Base-by-base conservation (phyloP, 1,139 yeast species). In the Sugiyamaella sp. region DNA sequence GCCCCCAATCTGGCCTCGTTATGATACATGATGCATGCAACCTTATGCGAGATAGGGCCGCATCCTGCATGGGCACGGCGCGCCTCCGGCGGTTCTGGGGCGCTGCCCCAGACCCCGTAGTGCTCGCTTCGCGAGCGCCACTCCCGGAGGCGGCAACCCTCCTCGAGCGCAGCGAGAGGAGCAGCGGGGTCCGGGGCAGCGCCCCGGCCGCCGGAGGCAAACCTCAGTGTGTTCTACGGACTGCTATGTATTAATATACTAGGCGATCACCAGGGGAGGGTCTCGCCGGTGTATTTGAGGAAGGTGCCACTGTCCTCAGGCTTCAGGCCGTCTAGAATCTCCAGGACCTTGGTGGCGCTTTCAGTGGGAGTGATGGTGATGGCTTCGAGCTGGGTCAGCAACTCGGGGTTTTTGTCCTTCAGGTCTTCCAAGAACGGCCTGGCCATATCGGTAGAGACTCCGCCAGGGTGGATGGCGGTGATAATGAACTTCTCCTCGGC, bases 391-490 rank as follows among this genome's bases (percentile, higher is more conserved):
- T 38, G 20, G 10, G 25, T 39, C 17, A 6, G 20, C 16, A 39
- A 6, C 14, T 38, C 53, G 1, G 53, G 53, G 10, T 41, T 19
- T 4, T 10, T 20, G 1, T 38, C 9, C 33, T 35, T 32, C 22
- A 38, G 20, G 29, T 33, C 16, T 8, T 38, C 50, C 20, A 52
- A 17, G 21, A 42, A 17, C 3, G n/a, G 12, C 37, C 46, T 44
- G 4, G 63, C 66, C 69, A 67, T 63, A 38, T 71, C 74, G 24
- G 72, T 68, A 1, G 53, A 8, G 5, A 71, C 74, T 20, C 61
- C 46, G 41, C 76, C 75, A 1, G 76, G 75, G 52, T 66, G 69
- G 12, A 70, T 43, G 14, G 69, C 63, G 9, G 65, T 56, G 5
- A 70, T 62, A 2, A 58, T 62, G 49, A 66, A 65, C 1, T 61